Conservation (phyloP, 805 yeast species). For the Kazachstania africana region DNA sequence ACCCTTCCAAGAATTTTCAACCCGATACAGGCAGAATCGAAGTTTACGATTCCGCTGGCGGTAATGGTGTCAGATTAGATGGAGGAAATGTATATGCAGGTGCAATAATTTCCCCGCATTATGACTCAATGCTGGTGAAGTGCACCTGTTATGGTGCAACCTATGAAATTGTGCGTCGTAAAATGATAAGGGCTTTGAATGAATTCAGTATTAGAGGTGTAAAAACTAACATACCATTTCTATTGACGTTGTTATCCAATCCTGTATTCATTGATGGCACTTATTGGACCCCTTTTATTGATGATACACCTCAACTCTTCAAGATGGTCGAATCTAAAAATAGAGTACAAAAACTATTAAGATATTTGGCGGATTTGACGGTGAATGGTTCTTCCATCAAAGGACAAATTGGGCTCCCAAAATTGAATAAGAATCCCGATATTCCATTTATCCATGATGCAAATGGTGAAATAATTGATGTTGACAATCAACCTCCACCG, state of each 20-base stretch:
- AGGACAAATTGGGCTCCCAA: conserved; percentile 92
- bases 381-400: conserved; percentile 93
- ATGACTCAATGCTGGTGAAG: conserved; percentile 96
- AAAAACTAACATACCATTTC: conserved; percentile 94
- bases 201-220: conserved; percentile 99
- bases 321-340: conserved; percentile 90
- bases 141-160: conserved; percentile 97
- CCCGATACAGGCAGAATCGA: conserved; percentile 98
- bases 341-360: conserved; percentile 89
- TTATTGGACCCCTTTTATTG: conserved; percentile 98
- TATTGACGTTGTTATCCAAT: conserved; percentile 82
- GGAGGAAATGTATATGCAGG: conserved; percentile 99
- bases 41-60: conserved; percentile 97
- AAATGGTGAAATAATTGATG: conserved; percentile 51
- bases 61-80: conserved; percentile 97
- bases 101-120: conserved; percentile 90
- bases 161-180: conserved; percentile 91
- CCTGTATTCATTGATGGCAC: conserved; percentile 74
- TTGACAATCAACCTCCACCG: conserved; percentile 43
- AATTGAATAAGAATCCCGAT: conserved; percentile 60
- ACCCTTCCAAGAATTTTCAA: conserved; percentile 90
- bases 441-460: conserved; percentile 62
- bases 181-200: conserved; percentile 92
- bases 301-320: conserved; percentile 93
- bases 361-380: conserved; percentile 83